These are phyloP conservation scores for Penicillium arizonense DNA, from an alignment of 495 filamentous ascomycete genomes.

Conservation along the genomic window DNA sequence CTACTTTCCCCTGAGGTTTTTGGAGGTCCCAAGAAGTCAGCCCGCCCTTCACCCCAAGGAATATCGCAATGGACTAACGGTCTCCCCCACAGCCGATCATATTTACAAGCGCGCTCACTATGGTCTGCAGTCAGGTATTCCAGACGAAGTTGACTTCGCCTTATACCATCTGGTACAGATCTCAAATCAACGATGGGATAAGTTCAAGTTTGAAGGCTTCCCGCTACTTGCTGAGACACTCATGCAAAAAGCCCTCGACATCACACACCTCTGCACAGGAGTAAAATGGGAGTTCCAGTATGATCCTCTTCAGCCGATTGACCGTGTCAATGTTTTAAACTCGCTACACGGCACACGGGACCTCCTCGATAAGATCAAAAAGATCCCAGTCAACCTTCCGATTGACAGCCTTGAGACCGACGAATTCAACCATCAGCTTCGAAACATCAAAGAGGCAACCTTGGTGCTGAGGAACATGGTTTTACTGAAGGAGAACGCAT, in stretches of 20 bases:
- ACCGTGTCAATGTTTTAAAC: constrained; percentile 69
- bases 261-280: constrained; percentile 73
- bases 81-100: constrained; percentile 41
- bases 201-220: constrained; percentile 91
- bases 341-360: constrained; percentile 65
- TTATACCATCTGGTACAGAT: constrained; percentile 93
- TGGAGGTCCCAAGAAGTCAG: constrained; percentile 45
- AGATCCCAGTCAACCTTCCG: constrained; percentile 53
- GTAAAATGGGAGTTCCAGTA: constrained; percentile 80
- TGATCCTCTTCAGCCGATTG: constrained; percentile 49
- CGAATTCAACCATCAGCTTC: constrained; percentile 67
- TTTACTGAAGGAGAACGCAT: constrained; percentile 83
- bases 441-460: constrained; percentile 80
- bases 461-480: constrained; percentile 92
- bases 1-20: constrained; percentile 39
- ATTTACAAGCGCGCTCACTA: constrained; percentile 84
- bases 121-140: constrained; percentile 75
- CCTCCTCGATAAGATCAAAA: constrained; percentile 64
- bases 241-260: constrained; percentile 74
- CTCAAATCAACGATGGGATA: constrained; percentile 89
- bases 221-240: constrained; percentile 86
- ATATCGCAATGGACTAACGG: background rate
- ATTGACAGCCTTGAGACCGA: constrained; percentile 73
- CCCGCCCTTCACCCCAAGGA: background rate
- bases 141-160: constrained; percentile 82